A percentile compares a stretch with the other conserved stretches of the same genome.
Evolutionary conservation across 192 early-diverging fungal species (phyloP).

Genomic region (Tieghemiomyces parasiticus): DNA sequence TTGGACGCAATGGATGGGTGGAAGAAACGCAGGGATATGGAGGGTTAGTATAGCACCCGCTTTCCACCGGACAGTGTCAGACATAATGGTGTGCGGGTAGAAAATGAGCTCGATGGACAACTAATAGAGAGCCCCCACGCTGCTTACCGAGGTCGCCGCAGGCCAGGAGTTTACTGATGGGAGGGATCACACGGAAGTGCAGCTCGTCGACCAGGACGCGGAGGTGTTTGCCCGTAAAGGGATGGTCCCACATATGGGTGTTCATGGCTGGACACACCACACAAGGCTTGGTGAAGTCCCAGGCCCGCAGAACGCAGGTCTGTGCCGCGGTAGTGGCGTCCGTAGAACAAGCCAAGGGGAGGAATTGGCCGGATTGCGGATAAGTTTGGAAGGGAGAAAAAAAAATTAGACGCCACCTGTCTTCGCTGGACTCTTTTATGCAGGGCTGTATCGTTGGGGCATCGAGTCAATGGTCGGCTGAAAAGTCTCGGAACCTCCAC

Average conservation of each 20-base stretch:
- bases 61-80: neutral
- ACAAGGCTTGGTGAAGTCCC: conserved; percentile 60
- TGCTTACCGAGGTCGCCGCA: conserved; percentile 74
- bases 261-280: conserved; percentile 94
- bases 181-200: conserved; percentile 50
- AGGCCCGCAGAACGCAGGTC: conserved; percentile 83
- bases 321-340: conserved; percentile 14
- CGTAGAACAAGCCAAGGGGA: too few relatives aligned
- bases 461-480: too few relatives aligned
- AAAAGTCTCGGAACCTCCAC: too few relatives aligned
- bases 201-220: conserved; percentile 29
- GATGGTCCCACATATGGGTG: conserved; percentile 92
- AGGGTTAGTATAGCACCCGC: neutral
- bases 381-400: too few relatives aligned
- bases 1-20: neutral
- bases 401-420: too few relatives aligned
- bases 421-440: too few relatives aligned
- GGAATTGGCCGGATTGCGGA: too few relatives aligned
- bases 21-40: neutral
- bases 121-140: neutral
- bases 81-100: neutral
- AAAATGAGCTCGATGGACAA: neutral
- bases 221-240: conserved; percentile 64
- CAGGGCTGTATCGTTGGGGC: too few relatives aligned
- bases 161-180: conserved; percentile 71